Base-by-base conservation (phyloP, 768 basidiomycete species). In the Rhodotorula taiwanensis region DNA sequence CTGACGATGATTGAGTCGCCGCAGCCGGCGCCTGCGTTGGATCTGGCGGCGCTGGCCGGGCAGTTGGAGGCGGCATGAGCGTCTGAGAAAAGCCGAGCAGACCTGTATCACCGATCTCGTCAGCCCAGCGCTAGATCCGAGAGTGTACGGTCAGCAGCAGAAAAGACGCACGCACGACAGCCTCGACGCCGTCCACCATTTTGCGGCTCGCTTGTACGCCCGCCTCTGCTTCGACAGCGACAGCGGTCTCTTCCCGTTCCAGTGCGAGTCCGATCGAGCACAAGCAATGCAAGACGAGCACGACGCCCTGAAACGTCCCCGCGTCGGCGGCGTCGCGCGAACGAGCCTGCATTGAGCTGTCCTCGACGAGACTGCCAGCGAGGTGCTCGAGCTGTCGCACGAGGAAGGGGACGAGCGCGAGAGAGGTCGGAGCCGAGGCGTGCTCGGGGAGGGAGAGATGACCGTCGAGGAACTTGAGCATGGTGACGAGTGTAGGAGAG, bases 381-480 rank as follows among this genome's bases (percentile, higher is more conserved):
- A 64, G 52, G 30, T 28, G 1, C 10, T 13, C 11, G 39, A 69
- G 57, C 23, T 53, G 34, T 4, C n/a, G 4, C 16, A 55, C 14
- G 13, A 65, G 49, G 50, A 62, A 64, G 8, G 50, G 59, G 21
- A 58, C 27, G 31, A 67, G 45, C 13, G 50, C 2, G 55, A 31
- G 34, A 0, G 44, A 18, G 16, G 51, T 1, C 9, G 44, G 21
- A 0, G 51, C 21, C 9, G 42, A 16, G 5, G 58, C 39, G 25
- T 28, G n/a, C 10, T 14, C 3, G 6, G 58, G 18, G 15, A 31
- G 36, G 5, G 64, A 53, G 20, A 69, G 56, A 55, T 62, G 51
- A 15, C 63, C 68, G 50, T 69, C 68, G 36, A 66, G 60, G 45
- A 62, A 62, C 31, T 69, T 69, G 68, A 69, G 68, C 18, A 69